A percentile compares a stretch with the other conserved stretches of the same genome.
Evolutionary conservation across 192 early-diverging fungal genomes (phyloP).

Genomic region (Obelidium mucronatum): DNA sequence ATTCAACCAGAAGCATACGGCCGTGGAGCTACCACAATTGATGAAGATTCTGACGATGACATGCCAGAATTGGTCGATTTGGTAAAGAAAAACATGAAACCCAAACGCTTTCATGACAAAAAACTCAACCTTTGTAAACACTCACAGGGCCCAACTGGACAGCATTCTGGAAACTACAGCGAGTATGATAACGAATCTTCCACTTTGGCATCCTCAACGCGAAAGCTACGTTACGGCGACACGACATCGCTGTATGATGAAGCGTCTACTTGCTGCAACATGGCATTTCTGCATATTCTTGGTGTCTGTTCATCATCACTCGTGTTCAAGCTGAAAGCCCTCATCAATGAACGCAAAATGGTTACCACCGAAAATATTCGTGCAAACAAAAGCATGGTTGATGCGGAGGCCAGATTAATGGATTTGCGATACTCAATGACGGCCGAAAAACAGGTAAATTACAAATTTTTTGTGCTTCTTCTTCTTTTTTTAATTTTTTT

Average conservation of each 20-base stretch:
- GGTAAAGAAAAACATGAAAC: neutral
- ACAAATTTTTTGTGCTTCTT: too few relatives aligned
- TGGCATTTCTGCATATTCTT: constrained; percentile 12
- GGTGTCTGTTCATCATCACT: constrained; percentile 4
- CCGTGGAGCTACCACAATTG: neutral
- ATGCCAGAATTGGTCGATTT: constrained; percentile 12
- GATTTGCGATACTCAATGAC: neutral
- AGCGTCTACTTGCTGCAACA: constrained; percentile 12
- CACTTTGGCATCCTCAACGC: neutral
- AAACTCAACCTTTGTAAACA: neutral
- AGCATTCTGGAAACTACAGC: neutral
- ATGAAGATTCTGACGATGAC: constrained; percentile 1
- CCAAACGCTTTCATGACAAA: neutral
- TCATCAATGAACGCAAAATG: neutral
- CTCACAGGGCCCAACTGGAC: neutral
- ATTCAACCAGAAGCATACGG: neutral
- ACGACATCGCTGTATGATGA: neutral
- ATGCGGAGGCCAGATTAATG: constrained; percentile 12
- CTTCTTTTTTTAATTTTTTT: neutral
- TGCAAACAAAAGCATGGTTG: constrained; percentile 10
- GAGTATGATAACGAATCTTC: neutral
- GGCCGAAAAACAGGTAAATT: constrained; percentile 18
- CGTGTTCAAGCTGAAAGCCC: neutral
- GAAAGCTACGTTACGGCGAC: constrained; percentile 18
- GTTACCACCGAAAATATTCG: neutral